Base-by-base conservation (phyloP, 2,329 filamentous ascomycete genomes). In the Fusarium praegraminearum region DNA sequence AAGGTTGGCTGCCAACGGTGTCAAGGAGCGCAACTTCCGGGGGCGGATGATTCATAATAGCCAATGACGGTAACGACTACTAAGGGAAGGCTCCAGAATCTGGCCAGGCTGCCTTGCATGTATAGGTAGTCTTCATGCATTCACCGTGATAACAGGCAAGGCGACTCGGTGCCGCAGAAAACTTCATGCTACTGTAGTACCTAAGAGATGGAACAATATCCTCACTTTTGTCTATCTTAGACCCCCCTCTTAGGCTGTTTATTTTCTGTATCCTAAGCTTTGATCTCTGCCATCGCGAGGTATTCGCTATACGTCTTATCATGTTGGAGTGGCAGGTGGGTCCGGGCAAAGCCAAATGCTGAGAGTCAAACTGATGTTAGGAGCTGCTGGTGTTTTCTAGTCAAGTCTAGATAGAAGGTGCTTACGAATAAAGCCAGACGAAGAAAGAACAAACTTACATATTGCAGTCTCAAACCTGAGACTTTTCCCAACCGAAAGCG, bases 71-170 rank as follows among this genome's bases (percentile, higher is more conserved):
- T 49, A 33, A 54, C 47, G 59, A 59, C 63, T 68, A 12, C 7
- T 10, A 11, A 56, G 70, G 70, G 80, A 81, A 81, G 76, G 77
- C 78, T 80, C 80, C 79, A 81, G 80, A 81, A 80, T 43, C 64
- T 52, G 62, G 67, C 73, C 67, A 73, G 61, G 66, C 62, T 72
- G 51, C 28, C 28, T 30, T 30, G 28, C 28, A 30, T 11, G 28
- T 30, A 11, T 11, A 30, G 28, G 28, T 30, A 30, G 10, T 30
- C 28, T 50, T 51, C 2, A 4, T 1, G 24, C 24, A 36, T 38
- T 15, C 30, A 30, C 43, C 16, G 5, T 22, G 15, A 22, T 30
- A 30, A 22, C 7, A 22, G 7, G 22, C 18, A 52, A 52, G 32
- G n/a, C 24, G 36, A 36, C 33, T 36, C 18, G 8, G 7, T 16